Conservation (phyloP, 352 stramenopile genomes). For the Plasmopara halstedii region DNA sequence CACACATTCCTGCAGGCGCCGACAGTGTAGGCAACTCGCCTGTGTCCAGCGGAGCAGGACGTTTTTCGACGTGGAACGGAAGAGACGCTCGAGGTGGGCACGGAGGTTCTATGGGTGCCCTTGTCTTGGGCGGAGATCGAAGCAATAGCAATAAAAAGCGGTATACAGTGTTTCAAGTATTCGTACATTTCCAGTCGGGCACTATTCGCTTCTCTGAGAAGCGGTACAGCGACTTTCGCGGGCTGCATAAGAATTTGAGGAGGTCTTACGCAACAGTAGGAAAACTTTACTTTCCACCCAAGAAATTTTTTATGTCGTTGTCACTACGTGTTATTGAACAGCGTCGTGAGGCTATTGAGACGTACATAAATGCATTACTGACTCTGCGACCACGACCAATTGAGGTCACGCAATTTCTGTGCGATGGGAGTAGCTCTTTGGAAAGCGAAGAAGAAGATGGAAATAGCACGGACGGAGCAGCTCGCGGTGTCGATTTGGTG, state of each 20-base stretch:
- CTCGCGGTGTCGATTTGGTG: constrained; percentile 20
- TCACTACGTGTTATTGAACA: constrained; percentile 84
- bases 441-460: constrained; percentile 59
- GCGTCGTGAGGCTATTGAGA: constrained; percentile 70
- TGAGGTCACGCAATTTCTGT: constrained; percentile 68
- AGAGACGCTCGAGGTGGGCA: constrained; percentile 32
- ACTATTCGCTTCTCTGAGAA: constrained; percentile 58
- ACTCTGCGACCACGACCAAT: constrained; percentile 52
- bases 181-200: constrained; percentile 68
- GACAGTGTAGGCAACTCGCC: constrained; percentile 32
- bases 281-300: constrained; percentile 79
- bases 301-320: constrained; percentile 84
- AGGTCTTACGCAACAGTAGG: constrained; percentile 73
- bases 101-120: constrained; percentile 27
- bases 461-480: constrained; percentile 34
- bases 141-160: constrained; percentile 40
- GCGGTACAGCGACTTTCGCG: constrained; percentile 78
- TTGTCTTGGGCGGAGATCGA: constrained; percentile 18
- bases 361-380: constrained; percentile 76
- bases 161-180: constrained; percentile 73
- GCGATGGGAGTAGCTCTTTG: constrained; percentile 24
- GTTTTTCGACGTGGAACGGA: constrained; percentile 47
- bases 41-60: constrained; percentile 8
- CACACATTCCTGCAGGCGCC: constrained; percentile 18
- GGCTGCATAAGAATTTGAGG: constrained; percentile 73